Percentiles rank a stretch among this genome's conserved stretches.
phyloP scores from a whole-genome alignment of 2,329 filamentous ascomycete genomes.

The Claviceps sp. region DNA sequence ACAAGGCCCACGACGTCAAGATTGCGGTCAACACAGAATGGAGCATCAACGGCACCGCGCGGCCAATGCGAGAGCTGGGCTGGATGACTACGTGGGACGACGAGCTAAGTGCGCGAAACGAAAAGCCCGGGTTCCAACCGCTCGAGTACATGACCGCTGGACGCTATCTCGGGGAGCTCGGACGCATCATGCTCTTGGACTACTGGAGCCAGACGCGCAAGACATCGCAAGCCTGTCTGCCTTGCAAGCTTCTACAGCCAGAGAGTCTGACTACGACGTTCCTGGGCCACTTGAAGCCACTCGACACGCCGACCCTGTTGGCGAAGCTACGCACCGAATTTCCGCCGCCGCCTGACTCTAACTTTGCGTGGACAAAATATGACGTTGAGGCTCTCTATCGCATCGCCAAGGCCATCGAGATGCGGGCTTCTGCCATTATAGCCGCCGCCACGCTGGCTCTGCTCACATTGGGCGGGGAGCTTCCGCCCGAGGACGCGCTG shows the following conservation, averaged over 20 bases:
- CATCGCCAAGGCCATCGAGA: slow-evolving; percentile 57
- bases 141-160: slow-evolving; percentile 78
- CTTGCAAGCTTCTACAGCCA: slow-evolving; percentile 37
- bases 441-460: slow-evolving; percentile 61
- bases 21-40: slow-evolving; percentile 76
- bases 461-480: slow-evolving; percentile 54
- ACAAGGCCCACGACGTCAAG: slow-evolving; percentile 37
- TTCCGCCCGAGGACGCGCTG: slow-evolving; percentile 25
- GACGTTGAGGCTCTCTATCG: slow-evolving; percentile 46
- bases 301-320: slow-evolving; percentile 28
- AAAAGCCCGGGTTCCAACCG: slow-evolving; percentile 64
- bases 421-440: slow-evolving; percentile 59
- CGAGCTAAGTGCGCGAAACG: slow-evolving; percentile 50
- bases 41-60: slow-evolving; percentile 65
- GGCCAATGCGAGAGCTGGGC: slow-evolving; percentile 46
- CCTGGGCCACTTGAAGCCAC: slow-evolving; percentile 54
- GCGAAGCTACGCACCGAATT: slow-evolving; percentile 38
- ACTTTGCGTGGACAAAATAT: slow-evolving; percentile 49
- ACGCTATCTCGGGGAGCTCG: slow-evolving; percentile 64
- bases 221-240: slow-evolving; percentile 33
- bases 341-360: slow-evolving; percentile 29
- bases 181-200: slow-evolving; percentile 55
- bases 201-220: slow-evolving; percentile 37
- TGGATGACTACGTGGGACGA: slow-evolving; percentile 61
- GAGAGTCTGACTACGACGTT: slow-evolving; percentile 61